Base-by-base conservation (phyloP, 1,284 basidiomycete genomes). In the Paramarasmius palmivorus region DNA sequence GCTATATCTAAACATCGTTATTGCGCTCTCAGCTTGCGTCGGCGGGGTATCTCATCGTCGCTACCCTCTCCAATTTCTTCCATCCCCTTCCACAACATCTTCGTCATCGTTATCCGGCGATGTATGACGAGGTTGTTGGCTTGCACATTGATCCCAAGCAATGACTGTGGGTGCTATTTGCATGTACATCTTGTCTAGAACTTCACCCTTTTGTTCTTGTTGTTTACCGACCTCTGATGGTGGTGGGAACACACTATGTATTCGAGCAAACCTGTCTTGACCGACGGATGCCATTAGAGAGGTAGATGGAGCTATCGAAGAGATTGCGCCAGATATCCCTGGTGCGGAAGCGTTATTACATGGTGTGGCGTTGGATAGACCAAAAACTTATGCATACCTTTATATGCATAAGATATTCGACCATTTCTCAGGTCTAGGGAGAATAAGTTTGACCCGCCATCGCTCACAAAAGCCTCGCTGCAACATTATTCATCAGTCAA, bases 401-500 rank as follows among this genome's bases (percentile, higher is more conserved):
- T 86, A 63, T 93, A 92, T 1, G 83, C 78, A 66, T 91, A 93
- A 4, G 83, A 67, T 8, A 87, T 70, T 44, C 78, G 73, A 0
- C 93, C 93, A 42, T 81, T 92, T 14, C 93, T 81, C 37, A 88
- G 61, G 66, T 95, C 93, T 4, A 95, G 55, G 0, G 89, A 78
- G 50, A 79, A 86, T 1, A 95, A 66, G 61, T 84, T 83, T 39
- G 79, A 83, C 4, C 85, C 85, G 53, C 80, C 76, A 67, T 95
- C 93, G 5, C 88, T 77, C 44, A 90, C 77, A 64, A 93, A 93
- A 1, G 84, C 68, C 67, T 95, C 88, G 63, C 92, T 94, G 51
- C 19, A 22, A 50, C 7, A 41, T 14, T 39, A 22, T 37, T 9
- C 6, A 26, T 20, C 17, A 22, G 38, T 41, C 51, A 40, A 53